Evolutionary conservation across 176 grass and related monocot species (phyloP).

Genomic region (Miscanthus lutarioriparius): DNA sequence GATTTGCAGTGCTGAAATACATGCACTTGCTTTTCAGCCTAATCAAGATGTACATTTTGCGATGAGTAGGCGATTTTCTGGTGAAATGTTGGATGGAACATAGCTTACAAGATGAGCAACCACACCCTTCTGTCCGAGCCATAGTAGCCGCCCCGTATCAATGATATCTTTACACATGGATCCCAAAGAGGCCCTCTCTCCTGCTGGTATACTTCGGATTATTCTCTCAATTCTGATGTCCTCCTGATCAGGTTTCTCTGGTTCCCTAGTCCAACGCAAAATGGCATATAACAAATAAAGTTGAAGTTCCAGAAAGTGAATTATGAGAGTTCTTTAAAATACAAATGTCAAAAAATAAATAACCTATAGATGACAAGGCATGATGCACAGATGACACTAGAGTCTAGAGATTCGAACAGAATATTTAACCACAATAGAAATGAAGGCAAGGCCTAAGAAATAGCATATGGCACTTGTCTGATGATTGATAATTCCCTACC

Average conservation of each 20-base stretch:
- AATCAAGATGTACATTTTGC: conserved; percentile 43
- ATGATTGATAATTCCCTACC: conserved; percentile 38
- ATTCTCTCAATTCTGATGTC: conserved; percentile 40
- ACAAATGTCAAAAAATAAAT: neutral
- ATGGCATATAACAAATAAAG: neutral
- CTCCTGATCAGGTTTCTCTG: conserved; percentile 31
- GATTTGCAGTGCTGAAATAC: neutral
- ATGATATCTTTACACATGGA: conserved; percentile 94
- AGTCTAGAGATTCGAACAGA: neutral
- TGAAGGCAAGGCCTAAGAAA: neutral
- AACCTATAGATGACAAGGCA: neutral
- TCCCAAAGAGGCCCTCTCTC: conserved; percentile 55
- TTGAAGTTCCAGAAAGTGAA: neutral
- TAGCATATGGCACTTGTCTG: neutral
- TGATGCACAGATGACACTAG: neutral
- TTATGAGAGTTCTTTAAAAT: neutral
- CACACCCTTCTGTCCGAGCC: conserved; percentile 60
- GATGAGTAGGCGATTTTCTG: conserved; percentile 73
- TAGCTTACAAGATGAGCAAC: conserved; percentile 72
- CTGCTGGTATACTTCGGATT: conserved; percentile 53
- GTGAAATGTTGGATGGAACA: conserved; percentile 66
- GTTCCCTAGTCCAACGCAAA: conserved; percentile 22
- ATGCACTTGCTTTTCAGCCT: neutral
- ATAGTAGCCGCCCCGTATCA: conserved; percentile 53
- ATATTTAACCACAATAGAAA: neutral